Percentiles rank a stretch among this genome's conserved stretches.
These are phyloP conservation scores for Gnetum montanum DNA, from an alignment of 75 land plant species.

Conservation along the genomic window DNA sequence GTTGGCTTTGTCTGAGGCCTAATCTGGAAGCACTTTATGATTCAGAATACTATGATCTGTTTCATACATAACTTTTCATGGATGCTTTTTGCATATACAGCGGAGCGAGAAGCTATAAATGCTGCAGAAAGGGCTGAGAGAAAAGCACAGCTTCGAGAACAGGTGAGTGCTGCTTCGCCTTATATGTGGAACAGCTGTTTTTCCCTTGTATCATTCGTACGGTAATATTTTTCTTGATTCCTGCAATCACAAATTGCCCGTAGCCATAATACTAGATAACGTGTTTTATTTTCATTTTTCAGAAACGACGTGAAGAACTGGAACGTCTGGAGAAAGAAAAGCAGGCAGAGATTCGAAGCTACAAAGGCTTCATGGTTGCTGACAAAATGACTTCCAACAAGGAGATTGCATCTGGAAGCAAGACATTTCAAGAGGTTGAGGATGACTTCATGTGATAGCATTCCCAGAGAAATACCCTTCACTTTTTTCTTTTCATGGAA, in stretches of 20 bases:
- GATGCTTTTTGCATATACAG: no score
- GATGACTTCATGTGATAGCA: conserved; percentile 90
- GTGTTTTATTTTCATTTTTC: conserved; percentile 13
- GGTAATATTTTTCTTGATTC: background rate
- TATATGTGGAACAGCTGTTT: background rate
- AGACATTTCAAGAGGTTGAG: conserved; percentile 87
- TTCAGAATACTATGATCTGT: no score
- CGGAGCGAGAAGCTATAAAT: conserved; percentile 73
- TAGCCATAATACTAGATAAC: background rate
- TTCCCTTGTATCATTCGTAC: background rate
- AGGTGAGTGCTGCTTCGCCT: no score
- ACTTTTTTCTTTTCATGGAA: no score
- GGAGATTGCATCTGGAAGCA: conserved; percentile 69
- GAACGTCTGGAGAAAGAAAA: conserved; percentile 93
- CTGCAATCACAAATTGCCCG: background rate
- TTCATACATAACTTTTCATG: no score
- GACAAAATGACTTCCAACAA: conserved; percentile 99
- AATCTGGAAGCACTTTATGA: no score
- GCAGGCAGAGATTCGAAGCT: conserved; percentile 92
- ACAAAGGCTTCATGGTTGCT: conserved; percentile 87
- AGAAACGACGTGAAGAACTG: conserved; percentile 90
- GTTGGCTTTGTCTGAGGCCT: background rate
- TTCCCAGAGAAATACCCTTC: no score
- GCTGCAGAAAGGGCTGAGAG: conserved; percentile 87
- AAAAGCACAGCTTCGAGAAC: conserved; percentile 61